Evolutionary conservation across 2,329 filamentous ascomycete genomes (phyloP).

Genomic region (Lasiodiplodia citricola): DNA sequence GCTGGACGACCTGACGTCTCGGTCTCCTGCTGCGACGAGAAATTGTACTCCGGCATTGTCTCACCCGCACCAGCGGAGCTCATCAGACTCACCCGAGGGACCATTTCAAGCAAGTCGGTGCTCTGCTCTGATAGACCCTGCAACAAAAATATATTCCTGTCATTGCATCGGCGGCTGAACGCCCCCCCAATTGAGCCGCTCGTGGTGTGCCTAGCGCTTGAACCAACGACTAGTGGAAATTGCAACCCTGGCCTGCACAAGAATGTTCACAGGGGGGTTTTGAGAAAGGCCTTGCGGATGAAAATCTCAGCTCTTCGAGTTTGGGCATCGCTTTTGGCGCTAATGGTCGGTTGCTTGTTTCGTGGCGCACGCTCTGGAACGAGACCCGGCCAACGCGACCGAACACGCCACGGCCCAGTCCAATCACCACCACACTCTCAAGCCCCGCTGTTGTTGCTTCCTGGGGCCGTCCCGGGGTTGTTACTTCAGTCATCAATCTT

Average conservation of each 20-base stretch:
- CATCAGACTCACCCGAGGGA: slow-evolving; percentile 9
- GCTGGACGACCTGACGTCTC: not conserved
- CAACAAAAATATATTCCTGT: not conserved
- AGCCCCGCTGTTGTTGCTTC: slow-evolving; percentile 10
- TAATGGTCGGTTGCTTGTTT: slow-evolving; percentile 5
- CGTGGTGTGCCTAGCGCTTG: not conserved
- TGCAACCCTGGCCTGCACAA: not conserved
- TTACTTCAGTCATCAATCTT: slow-evolving; percentile 2
- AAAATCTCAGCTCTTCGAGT: not conserved
- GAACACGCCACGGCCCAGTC: slow-evolving; percentile 8
- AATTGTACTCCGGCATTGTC: not conserved
- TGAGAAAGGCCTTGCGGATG: not conserved
- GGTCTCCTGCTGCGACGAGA: not conserved
- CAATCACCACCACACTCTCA: slow-evolving; percentile 6
- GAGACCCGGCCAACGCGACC: slow-evolving; percentile 21
- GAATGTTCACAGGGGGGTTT: not conserved
- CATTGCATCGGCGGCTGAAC: not conserved
- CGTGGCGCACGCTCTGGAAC: slow-evolving; percentile 11
- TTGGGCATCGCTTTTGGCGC: not conserved
- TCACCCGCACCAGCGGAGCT: slow-evolving; percentile 18
- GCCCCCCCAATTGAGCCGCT: not conserved
- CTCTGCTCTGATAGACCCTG: not conserved
- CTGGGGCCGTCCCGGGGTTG: not conserved
- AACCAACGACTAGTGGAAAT: not conserved
- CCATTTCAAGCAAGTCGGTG: not conserved